A percentile compares a stretch with the other conserved stretches of the same genome.
Conservation (phyloP, 1,284 basidiomycete genomes). For the Leccinum subatratum region DNA sequence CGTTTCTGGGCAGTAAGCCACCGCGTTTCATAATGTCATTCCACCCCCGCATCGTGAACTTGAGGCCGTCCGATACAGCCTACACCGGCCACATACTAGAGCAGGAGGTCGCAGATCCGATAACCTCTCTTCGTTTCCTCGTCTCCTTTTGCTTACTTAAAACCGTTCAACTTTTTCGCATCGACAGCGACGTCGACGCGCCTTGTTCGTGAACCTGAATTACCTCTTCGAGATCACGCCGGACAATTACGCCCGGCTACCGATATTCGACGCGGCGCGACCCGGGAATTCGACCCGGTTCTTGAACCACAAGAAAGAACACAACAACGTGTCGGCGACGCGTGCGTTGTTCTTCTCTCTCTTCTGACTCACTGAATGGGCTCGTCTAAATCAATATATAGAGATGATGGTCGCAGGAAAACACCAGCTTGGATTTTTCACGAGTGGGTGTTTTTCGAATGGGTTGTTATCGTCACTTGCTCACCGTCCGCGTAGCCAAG, state of each 20-base stretch:
- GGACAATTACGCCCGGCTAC: constrained; percentile 18
- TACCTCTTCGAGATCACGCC: constrained; percentile 44
- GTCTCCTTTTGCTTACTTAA: not conserved
- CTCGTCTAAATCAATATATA: constrained; percentile 23
- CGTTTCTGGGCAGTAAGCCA: constrained; percentile 46
- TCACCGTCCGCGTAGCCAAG: constrained; percentile 24
- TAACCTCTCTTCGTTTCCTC: too few relatives aligned
- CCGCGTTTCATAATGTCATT: not conserved
- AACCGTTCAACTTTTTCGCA: not conserved
- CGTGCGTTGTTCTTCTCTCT: constrained; percentile 31
- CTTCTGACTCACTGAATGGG: not conserved
- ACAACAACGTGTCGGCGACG: constrained; percentile 40
- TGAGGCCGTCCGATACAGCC: constrained; percentile 36
- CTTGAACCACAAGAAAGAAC: constrained; percentile 43
- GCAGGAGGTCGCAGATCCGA: constrained; percentile 32
- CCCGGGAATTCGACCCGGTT: constrained; percentile 54
- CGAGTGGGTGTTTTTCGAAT: constrained; percentile 33
- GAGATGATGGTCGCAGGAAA: constrained; percentile 42
- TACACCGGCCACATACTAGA: constrained; percentile 56
- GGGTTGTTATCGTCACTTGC: not conserved
- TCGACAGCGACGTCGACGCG: constrained; percentile 26
- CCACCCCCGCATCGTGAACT: not conserved
- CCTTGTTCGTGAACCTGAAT: constrained; percentile 37
- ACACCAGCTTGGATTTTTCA: constrained; percentile 45
- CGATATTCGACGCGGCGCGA: constrained; percentile 42